A percentile compares a stretch with the other conserved stretches of the same genome.
These are phyloP conservation scores for Rhizopogon vesiculosus DNA, from an alignment of 768 basidiomycete species.

Conservation along the genomic window DNA sequence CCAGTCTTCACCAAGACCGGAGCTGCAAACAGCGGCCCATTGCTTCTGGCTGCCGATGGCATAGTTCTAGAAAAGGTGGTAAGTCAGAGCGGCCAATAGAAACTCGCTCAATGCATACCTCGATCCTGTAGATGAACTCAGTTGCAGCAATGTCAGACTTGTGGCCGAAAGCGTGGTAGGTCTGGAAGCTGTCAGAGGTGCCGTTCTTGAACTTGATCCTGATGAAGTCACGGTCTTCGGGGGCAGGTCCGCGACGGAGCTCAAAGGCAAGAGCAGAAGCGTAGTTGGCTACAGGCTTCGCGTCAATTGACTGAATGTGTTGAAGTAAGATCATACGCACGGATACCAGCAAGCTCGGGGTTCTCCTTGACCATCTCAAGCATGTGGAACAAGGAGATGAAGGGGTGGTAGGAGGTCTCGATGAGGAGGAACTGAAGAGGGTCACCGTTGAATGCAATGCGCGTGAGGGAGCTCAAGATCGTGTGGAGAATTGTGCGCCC, in stretches of 20 bases:
- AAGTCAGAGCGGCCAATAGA: background rate
- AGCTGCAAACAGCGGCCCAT: conserved; percentile 39
- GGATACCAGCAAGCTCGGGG: conserved; percentile 59
- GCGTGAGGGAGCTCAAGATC: conserved; percentile 66
- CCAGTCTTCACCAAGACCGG: conserved; percentile 25
- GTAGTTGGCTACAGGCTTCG: conserved; percentile 51
- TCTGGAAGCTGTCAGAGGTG: conserved; percentile 56
- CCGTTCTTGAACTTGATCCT: conserved; percentile 87
- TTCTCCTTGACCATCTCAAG: conserved; percentile 55
- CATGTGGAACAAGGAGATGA: conserved; percentile 84
- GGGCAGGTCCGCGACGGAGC: conserved; percentile 69
- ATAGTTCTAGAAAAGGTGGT: conserved; percentile 30
- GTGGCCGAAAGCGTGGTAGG: conserved; percentile 72
- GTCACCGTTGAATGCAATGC: conserved; percentile 75
- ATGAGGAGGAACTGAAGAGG: conserved; percentile 76
- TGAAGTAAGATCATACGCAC: conserved; percentile 37
- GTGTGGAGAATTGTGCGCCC: conserved; percentile 75
- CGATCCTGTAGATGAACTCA: conserved; percentile 79
- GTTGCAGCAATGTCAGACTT: conserved; percentile 74
- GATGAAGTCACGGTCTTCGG: conserved; percentile 75
- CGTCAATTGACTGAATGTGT: conserved; percentile 11
- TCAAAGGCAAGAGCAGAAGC: conserved; percentile 74
- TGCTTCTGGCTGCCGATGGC: conserved; percentile 40
- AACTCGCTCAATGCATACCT: conserved; percentile 39
- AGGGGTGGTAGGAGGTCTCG: conserved; percentile 84